Evolutionary conservation across 192 early-diverging fungal species (phyloP).

Genomic region (Rhizophagus prolifer): DNA sequence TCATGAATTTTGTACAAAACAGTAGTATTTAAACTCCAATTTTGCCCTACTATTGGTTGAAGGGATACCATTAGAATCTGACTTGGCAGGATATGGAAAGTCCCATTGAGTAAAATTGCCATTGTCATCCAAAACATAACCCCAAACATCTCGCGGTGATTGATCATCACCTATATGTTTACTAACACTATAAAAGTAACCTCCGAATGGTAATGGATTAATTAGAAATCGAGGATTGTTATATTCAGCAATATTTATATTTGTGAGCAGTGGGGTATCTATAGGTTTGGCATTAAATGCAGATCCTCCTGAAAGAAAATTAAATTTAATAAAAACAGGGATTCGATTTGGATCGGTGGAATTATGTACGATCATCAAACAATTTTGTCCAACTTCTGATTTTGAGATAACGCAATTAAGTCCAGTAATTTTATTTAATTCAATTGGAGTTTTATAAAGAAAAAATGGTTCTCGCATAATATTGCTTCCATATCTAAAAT

Average conservation of each 20-base stretch:
- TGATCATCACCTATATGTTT: too few species aligned
- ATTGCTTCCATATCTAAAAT: not conserved
- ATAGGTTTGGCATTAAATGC: not conserved
- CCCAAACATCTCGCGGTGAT: too few species aligned
- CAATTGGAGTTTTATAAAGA: too few species aligned
- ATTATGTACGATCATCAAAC: not conserved
- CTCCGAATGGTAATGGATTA: not conserved
- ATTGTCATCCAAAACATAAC: not conserved
- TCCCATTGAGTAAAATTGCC: not conserved
- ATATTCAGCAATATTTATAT: too few species aligned
- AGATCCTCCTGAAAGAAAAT: not conserved
- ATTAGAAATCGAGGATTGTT: not conserved
- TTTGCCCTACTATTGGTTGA: too few species aligned
- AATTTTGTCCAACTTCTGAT: too few species aligned
- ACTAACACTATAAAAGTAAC: not conserved
- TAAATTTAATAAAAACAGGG: not conserved
- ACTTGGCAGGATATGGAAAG: not conserved
- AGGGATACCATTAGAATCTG: too few species aligned
- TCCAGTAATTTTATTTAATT: too few species aligned
- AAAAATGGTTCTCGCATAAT: too few species aligned
- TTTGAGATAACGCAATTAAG: too few species aligned
- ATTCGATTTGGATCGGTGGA: not conserved
- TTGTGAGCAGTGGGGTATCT: too few species aligned
- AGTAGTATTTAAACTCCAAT: too few species aligned
- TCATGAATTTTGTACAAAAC: not conserved